A percentile compares a stretch with the other conserved stretches of the same genome.
phyloP scores from a whole-genome alignment of 345 rosid species.

The Corchorus olitorius region DNA sequence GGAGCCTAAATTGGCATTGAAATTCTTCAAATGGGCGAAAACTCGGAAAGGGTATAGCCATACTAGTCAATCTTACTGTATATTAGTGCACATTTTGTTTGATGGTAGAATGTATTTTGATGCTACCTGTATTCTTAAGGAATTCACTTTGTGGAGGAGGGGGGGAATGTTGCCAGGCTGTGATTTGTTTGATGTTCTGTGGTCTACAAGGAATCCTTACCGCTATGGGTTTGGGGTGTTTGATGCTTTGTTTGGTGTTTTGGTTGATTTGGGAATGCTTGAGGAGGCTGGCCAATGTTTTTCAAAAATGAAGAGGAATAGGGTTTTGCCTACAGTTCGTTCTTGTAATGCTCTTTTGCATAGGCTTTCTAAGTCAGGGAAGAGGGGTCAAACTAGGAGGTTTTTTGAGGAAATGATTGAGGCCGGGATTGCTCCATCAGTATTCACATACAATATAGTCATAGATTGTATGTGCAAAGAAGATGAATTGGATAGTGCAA shows the following conservation, averaged over 20 bases:
- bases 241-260: constrained; percentile 70
- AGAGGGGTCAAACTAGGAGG: constrained; percentile 32
- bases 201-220: constrained; percentile 67
- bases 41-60: constrained; percentile 41
- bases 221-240: constrained; percentile 62
- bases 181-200: constrained; percentile 60
- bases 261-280: constrained; percentile 63
- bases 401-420: constrained; percentile 57
- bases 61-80: constrained; percentile 46
- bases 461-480: constrained; percentile 69
- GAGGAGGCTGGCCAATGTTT: constrained; percentile 60
- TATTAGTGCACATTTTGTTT: constrained; percentile 59
- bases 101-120: constrained; percentile 56
- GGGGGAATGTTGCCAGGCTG: constrained; percentile 29
- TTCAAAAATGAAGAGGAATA: constrained; percentile 51
- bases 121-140: constrained; percentile 52
- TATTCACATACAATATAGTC: constrained; percentile 68
- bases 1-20: constrained; percentile 56
- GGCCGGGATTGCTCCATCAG: constrained; percentile 51
- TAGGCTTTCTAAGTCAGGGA: constrained; percentile 45
- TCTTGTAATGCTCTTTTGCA: constrained; percentile 70
- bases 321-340: constrained; percentile 60
- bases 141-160: constrained; percentile 36
- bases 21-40: constrained; percentile 66
- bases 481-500: constrained; percentile 53